Evolutionary conservation across 1,139 yeast genomes (phyloP).

Genomic region (Pichia sp.): DNA sequence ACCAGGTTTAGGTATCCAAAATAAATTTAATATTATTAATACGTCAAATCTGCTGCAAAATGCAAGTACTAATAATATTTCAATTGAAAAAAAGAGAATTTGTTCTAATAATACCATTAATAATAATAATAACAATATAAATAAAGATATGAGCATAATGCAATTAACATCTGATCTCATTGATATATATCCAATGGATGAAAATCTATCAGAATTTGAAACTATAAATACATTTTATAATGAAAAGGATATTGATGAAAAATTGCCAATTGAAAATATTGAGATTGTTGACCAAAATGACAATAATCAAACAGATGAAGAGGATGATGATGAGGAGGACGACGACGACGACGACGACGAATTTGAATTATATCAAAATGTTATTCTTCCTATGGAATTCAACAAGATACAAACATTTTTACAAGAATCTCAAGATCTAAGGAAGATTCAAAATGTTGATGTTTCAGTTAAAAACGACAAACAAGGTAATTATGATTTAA

Average conservation of each 20-base stretch:
- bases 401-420: constrained; percentile 7
- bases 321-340: constrained; percentile 3
- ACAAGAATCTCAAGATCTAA: constrained; percentile 2
- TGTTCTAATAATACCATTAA: too few relatives aligned
- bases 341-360: constrained; percentile 6
- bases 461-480: constrained; percentile 6
- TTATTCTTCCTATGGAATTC: constrained; percentile 9
- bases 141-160: not conserved
- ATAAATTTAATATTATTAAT: constrained; percentile 6
- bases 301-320: not conserved
- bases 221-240: not conserved
- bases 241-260: not conserved
- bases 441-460: constrained; percentile 5
- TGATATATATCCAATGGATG: not conserved
- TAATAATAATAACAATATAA: too few relatives aligned
- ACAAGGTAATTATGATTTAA: constrained; percentile 11
- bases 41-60: constrained; percentile 1
- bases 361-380: constrained; percentile 11
- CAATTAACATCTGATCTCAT: constrained; percentile 6
- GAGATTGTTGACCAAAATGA: not conserved
- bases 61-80: not conserved
- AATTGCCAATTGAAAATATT: not conserved
- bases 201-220: not conserved
- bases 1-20: constrained; percentile 9
- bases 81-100: too few relatives aligned